A percentile compares a stretch with the other conserved stretches of the same genome.
Evolutionary conservation across 2,329 filamentous ascomycete genomes (phyloP).

Genomic region (Xylariaceae sp.): DNA sequence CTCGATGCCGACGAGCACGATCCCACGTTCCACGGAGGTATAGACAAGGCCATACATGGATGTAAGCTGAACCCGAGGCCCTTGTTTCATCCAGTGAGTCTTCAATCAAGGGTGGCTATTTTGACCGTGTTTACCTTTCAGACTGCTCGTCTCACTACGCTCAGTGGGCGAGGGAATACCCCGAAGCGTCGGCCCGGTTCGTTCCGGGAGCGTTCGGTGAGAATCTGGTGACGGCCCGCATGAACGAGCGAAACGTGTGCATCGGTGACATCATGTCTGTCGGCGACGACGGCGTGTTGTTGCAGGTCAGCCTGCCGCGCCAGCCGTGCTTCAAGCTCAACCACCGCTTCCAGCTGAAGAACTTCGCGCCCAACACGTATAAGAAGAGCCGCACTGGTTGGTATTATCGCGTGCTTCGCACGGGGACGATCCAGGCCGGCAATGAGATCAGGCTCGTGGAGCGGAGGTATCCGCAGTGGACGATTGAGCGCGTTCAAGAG

Average conservation of each 20-base stretch:
- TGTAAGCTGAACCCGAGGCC: too few relatives aligned
- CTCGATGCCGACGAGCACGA: conserved; percentile 58
- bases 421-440: conserved; percentile 49
- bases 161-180: conserved; percentile 48
- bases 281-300: conserved; percentile 38
- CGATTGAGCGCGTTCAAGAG: conserved; percentile 57
- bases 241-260: conserved; percentile 61
- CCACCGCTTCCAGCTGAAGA: conserved; percentile 58
- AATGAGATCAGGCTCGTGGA: conserved; percentile 53
- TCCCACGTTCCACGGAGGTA: conserved; percentile 54
- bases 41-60: conserved; percentile 58
- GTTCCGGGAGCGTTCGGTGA: conserved; percentile 57
- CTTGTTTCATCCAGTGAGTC: too few relatives aligned
- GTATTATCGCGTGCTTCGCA: conserved; percentile 57
- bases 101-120: too few relatives aligned
- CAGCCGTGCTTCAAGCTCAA: conserved; percentile 66
- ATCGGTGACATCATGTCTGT: conserved; percentile 54
- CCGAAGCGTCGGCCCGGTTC: conserved; percentile 46
- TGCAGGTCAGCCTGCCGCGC: conserved; percentile 57
- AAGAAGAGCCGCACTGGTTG: conserved; percentile 56
- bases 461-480: conserved; percentile 54
- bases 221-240: conserved; percentile 52
- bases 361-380: conserved; percentile 55
- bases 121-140: too few relatives aligned
- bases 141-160: conserved; percentile 57